Conservation (phyloP, 305 asterid species). For the Solanum chacoense region DNA sequence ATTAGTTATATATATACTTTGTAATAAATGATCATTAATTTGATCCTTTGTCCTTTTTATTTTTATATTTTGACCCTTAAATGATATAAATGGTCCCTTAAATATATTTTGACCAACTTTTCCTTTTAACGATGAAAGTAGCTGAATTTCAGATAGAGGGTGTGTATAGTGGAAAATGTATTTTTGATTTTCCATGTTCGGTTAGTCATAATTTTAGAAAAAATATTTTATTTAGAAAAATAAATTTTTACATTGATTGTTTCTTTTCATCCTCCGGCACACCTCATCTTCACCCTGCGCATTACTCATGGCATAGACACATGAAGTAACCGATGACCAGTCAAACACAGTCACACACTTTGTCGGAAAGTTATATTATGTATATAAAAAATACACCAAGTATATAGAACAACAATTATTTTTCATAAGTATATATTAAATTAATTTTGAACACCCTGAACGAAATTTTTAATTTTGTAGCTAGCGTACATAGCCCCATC, state of each 20-base stretch:
- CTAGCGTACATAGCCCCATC: neutral
- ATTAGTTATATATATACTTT: neutral
- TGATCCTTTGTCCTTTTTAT: neutral
- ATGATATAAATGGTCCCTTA: neutral
- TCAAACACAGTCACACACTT: neutral
- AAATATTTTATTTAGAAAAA: neutral
- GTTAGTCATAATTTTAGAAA: too few relatives aligned
- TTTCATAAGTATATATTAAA: neutral
- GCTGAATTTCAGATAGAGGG: neutral
- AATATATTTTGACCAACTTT: neutral
- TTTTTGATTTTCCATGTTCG: neutral
- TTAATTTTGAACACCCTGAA: neutral
- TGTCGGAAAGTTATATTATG: neutral
- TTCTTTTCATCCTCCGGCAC: neutral
- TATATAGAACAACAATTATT: neutral
- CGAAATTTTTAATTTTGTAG: neutral
- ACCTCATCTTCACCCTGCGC: neutral
- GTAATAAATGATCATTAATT: neutral
- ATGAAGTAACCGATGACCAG: neutral
- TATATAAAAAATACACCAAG: neutral
- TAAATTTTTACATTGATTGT: too few relatives aligned
- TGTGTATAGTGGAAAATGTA: neutral
- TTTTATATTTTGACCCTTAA: neutral
- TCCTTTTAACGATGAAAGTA: neutral
- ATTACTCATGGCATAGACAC: neutral